Evolutionary conservation across 139 green algal genomes (phyloP).

Genomic region (Chlamydomonas urium): DNA sequence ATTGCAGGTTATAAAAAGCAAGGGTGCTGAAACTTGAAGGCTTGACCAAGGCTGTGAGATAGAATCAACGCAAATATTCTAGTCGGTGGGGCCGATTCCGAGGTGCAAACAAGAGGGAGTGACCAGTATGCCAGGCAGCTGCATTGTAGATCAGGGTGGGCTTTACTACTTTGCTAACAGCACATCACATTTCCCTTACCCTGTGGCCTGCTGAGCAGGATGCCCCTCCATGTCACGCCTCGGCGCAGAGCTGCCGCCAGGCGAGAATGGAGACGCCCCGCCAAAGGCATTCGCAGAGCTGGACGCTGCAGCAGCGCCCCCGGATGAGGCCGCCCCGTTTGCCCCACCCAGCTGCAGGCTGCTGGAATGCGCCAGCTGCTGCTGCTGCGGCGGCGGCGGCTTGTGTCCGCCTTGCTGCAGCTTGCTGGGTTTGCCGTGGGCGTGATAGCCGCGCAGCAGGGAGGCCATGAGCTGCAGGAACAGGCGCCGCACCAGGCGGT

Average conservation of each 20-base stretch:
- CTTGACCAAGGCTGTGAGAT: background rate
- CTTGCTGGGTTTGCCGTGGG: background rate
- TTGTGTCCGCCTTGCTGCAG: background rate
- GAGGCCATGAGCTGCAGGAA: slow-evolving; percentile 29
- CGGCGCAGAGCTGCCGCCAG: too few species aligned
- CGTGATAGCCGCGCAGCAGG: slow-evolving; percentile 13
- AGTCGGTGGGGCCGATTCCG: background rate
- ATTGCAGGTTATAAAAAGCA: background rate
- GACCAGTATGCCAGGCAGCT: background rate
- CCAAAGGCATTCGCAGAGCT: background rate
- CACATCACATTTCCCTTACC: too few species aligned
- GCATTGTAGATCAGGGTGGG: too few species aligned
- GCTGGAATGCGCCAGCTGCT: background rate
- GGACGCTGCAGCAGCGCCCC: background rate
- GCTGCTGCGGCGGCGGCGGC: background rate
- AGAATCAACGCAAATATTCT: background rate
- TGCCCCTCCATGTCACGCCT: too few species aligned
- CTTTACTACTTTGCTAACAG: too few species aligned
- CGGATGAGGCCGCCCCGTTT: background rate
- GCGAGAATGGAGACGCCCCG: background rate
- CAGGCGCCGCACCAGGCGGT: slow-evolving; percentile 26
- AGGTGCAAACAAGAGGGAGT: background rate
- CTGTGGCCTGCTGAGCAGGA: background rate
- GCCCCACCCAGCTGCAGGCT: background rate
- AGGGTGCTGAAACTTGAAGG: background rate